Conservation (phyloP, 2,329 filamentous ascomycete species). For the Clonostachys solani region DNA sequence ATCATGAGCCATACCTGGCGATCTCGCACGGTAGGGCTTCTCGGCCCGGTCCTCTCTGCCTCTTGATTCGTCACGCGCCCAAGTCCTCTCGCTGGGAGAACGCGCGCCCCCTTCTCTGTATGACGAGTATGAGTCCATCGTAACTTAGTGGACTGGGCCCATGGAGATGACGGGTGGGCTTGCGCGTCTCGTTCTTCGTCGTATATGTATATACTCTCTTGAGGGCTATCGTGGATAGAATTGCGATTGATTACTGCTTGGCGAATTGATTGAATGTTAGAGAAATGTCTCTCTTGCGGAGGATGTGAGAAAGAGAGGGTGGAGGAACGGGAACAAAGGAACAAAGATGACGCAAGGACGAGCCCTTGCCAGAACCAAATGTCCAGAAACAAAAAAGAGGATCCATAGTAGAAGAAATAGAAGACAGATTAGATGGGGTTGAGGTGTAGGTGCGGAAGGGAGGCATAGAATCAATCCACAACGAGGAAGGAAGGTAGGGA, state of each 20-base stretch:
- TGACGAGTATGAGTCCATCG: slow-evolving; percentile 52
- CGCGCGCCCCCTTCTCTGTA: slow-evolving; percentile 48
- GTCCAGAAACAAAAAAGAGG: too few relatives aligned
- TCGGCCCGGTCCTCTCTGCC: slow-evolving; percentile 51
- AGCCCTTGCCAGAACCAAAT: too few relatives aligned
- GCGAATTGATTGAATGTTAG: background rate
- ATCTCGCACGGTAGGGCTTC: slow-evolving; percentile 62
- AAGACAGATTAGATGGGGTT: too few relatives aligned
- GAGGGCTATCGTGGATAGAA: background rate
- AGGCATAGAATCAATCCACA: too few relatives aligned
- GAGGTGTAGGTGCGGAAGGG: too few relatives aligned
- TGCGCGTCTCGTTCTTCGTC: too few relatives aligned
- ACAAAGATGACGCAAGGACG: background rate
- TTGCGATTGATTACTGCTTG: slow-evolving; percentile 2
- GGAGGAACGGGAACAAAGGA: background rate
- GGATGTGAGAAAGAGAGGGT: background rate
- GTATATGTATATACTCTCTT: too few relatives aligned
- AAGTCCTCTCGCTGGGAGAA: slow-evolving; percentile 49
- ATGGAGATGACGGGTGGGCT: too few relatives aligned
- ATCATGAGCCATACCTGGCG: slow-evolving; percentile 56
- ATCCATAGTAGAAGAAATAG: too few relatives aligned
- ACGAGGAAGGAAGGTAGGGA: too few relatives aligned
- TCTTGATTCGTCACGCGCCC: slow-evolving; percentile 49
- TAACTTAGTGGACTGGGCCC: background rate
- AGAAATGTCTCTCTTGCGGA: background rate